These are phyloP conservation scores for Irpex rosettiformis DNA, from an alignment of 1,284 basidiomycete species.

Conservation along the genomic window DNA sequence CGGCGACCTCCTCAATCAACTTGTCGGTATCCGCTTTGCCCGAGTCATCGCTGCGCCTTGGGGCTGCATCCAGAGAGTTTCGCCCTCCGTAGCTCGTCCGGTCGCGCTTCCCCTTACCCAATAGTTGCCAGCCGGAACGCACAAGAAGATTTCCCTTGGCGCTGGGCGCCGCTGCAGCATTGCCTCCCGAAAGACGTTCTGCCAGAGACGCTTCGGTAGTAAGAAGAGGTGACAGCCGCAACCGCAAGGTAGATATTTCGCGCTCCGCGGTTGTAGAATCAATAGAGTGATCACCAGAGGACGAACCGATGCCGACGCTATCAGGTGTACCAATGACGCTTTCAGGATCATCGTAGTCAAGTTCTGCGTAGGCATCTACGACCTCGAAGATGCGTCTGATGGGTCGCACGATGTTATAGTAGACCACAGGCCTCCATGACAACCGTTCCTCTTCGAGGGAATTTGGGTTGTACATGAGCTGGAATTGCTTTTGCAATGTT, in stretches of 20 bases:
- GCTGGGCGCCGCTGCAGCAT: constrained; percentile 58
- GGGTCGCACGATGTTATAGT: constrained; percentile 77
- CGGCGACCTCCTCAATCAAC: constrained; percentile 56
- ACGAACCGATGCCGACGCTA: constrained; percentile 4
- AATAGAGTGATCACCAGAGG: constrained; percentile 2
- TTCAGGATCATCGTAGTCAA: constrained; percentile 40
- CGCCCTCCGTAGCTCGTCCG: constrained; percentile 26
- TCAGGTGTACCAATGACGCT: constrained; percentile 7
- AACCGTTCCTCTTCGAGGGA: constrained; percentile 72
- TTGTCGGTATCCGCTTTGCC: constrained; percentile 39
- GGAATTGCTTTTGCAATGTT: constrained; percentile 81
- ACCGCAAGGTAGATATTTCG: constrained; percentile 48
- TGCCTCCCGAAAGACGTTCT: constrained; percentile 67
- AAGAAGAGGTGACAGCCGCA: constrained; percentile 56
- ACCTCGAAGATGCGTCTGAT: constrained; percentile 71
- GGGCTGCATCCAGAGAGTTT: constrained; percentile 17
- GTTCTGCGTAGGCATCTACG: constrained; percentile 65
- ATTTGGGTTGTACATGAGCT: constrained; percentile 78
- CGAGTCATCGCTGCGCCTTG: constrained; percentile 17
- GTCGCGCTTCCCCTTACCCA: constrained; percentile 23
- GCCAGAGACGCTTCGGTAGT: constrained; percentile 60
- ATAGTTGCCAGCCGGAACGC: constrained; percentile 73
- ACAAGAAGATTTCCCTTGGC: constrained; percentile 72
- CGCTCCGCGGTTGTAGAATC: constrained; percentile 25
- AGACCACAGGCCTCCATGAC: constrained; percentile 81